phyloP scores from a whole-genome alignment of 2,329 filamentous ascomycete species.

The Fusarium pininemorale region DNA sequence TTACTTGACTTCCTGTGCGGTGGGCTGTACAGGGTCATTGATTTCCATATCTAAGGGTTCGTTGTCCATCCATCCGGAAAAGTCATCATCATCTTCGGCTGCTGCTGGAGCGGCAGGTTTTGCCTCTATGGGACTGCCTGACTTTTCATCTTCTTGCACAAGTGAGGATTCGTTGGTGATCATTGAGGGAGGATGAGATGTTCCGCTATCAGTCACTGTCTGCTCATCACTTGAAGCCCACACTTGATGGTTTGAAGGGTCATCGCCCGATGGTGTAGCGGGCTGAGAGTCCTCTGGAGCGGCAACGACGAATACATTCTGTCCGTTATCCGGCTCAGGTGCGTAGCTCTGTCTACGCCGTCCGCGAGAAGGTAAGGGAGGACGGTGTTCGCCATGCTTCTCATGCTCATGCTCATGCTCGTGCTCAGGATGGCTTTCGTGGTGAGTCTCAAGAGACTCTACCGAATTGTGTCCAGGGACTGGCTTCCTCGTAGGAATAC shows the following conservation, averaged over 20 bases:
- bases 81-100: slow-evolving; percentile 48
- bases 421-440: slow-evolving; percentile 39
- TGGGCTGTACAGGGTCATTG: slow-evolving; percentile 22
- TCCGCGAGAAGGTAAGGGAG: slow-evolving; percentile 51
- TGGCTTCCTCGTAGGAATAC: slow-evolving; percentile 72
- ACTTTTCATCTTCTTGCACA: slow-evolving; percentile 9
- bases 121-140: slow-evolving; percentile 14
- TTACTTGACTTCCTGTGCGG: slow-evolving; percentile 38
- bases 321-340: slow-evolving; percentile 51
- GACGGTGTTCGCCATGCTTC: slow-evolving; percentile 20
- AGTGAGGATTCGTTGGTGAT: slow-evolving; percentile 17
- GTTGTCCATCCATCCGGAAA: slow-evolving; percentile 50
- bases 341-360: slow-evolving; percentile 50
- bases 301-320: slow-evolving; percentile 70
- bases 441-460: slow-evolving; percentile 42
- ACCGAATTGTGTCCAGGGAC: slow-evolving; percentile 49
- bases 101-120: slow-evolving; percentile 23
- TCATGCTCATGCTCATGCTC: slow-evolving; percentile 29
- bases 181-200: slow-evolving; percentile 20
- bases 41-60: slow-evolving; percentile 41
- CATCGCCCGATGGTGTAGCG: slow-evolving; percentile 57
- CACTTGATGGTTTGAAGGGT: slow-evolving; percentile 30
- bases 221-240: slow-evolving; percentile 30
- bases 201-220: slow-evolving; percentile 23
- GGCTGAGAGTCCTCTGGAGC: slow-evolving; percentile 72